Conservation (phyloP, 2,329 filamentous ascomycete genomes). For the Botrytis galanthina region DNA sequence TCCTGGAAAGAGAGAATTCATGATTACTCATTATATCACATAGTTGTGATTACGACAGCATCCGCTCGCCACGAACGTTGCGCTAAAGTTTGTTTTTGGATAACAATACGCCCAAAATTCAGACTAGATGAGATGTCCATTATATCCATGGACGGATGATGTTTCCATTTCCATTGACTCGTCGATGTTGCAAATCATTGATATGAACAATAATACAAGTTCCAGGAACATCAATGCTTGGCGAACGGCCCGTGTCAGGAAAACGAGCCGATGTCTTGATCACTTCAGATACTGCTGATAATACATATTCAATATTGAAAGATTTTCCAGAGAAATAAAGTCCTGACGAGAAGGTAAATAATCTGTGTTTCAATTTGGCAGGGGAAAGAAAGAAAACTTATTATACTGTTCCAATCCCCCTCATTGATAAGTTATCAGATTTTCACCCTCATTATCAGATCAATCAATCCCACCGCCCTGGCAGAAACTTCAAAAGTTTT, state of each 20-base stretch:
- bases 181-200: neutral
- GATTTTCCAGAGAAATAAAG: too few species aligned
- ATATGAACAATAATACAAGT: neutral
- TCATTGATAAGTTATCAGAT: neutral
- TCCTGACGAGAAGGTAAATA: neutral
- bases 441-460: neutral
- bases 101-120: neutral
- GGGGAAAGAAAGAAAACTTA: neutral
- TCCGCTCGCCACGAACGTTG: neutral
- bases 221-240: neutral
- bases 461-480: neutral
- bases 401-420: neutral
- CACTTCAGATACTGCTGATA: too few species aligned
- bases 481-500: constrained; percentile 1
- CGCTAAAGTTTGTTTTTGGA: neutral
- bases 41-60: neutral
- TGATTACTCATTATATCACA: neutral
- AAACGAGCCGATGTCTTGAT: neutral
- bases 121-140: neutral
- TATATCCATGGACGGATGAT: neutral
- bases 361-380: neutral
- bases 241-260: neutral
- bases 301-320: neutral
- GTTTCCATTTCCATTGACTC: neutral
- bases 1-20: neutral